These are phyloP conservation scores for Cinnamomum chago DNA, from an alignment of 164 flowering plant genomes.

Conservation along the genomic window DNA sequence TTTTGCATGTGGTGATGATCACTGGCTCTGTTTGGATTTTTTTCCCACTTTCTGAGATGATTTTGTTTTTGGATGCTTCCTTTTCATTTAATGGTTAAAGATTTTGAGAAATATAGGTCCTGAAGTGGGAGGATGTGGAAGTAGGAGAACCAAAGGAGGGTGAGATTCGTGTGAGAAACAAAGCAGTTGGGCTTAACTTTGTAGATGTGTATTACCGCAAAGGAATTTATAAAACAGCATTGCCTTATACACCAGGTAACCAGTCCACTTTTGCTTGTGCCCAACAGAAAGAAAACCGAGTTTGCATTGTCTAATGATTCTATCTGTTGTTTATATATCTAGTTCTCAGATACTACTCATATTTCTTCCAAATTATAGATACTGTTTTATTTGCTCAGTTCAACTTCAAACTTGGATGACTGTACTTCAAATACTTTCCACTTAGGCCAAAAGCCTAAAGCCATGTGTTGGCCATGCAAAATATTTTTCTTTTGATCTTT, in stretches of 20 bases:
- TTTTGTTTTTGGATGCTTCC: not conserved
- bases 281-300: not conserved
- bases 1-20: not conserved
- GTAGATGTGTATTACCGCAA: conserved; percentile 74
- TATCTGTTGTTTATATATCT: not conserved
- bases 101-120: conserved; percentile 35
- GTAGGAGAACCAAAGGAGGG: conserved; percentile 66
- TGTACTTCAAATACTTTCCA: not conserved
- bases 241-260: conserved; percentile 81
- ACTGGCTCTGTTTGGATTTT: not conserved
- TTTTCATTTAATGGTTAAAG: too few relatives aligned
- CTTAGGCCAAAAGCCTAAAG: not conserved
- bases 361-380: not conserved
- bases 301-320: too few relatives aligned
- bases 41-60: too few relatives aligned
- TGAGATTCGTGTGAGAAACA: conserved; percentile 75
- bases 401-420: not conserved
- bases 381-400: not conserved
- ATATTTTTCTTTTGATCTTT: not conserved
- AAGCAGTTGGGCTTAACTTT: conserved; percentile 86
- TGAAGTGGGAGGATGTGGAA: conserved; percentile 89
- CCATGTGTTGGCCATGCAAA: not conserved
- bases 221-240: conserved; percentile 66
- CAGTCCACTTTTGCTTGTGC: not conserved
- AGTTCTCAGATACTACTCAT: not conserved